Base-by-base conservation (phyloP, 352 stramenopile species). In the Pythium brachiatum region DNA sequence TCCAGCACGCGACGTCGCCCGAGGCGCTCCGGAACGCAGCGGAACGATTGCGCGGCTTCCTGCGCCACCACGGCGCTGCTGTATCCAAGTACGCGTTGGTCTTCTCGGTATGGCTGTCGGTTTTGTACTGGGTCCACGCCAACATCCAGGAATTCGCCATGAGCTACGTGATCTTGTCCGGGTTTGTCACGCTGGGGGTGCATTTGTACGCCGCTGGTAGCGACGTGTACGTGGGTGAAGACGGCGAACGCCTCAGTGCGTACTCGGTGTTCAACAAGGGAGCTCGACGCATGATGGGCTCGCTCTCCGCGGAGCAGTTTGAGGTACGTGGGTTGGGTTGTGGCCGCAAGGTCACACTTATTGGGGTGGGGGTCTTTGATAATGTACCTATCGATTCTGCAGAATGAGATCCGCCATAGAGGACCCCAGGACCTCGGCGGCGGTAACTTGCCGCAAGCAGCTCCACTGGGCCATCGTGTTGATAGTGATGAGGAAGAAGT, bases 251-350 rank as follows among this genome's bases (percentile, higher is more conserved):
- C 5, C 66, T 92, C 16, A 94, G 86, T 56, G 83, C 86, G 3
- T 94, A 94, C 63, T 94, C 86, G 25, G 78, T 94, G 20, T 94
- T 94, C 57, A 94, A 94, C 62, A 74, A 70, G 23, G 75, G 77
- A 16, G 67, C 72, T 12, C 73, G 81, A 51, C 80, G 86, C 56
- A 88, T 94, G 79, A 56, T 92, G 55, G 86, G 86, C 5, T 91
- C 83, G 6, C 69, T 94, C 20, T 92, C 86, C 13, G 85, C 81
- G 29, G 86, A 94, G 39, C 82, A 94, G 57, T 92, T 94, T 58
- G 86, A 94, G 83, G 83, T 89, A 62, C 23, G 50, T 34, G 5
- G 44, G 23, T 21, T 12, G n/a, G n/a, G 18, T n/a, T 23, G 9
- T 54, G 34, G 21, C 26, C 6, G 25, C 21, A 53, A 31, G 18